Conservation (phyloP, 2,329 filamentous ascomycete genomes). For the Colletotrichum plurivorum region DNA sequence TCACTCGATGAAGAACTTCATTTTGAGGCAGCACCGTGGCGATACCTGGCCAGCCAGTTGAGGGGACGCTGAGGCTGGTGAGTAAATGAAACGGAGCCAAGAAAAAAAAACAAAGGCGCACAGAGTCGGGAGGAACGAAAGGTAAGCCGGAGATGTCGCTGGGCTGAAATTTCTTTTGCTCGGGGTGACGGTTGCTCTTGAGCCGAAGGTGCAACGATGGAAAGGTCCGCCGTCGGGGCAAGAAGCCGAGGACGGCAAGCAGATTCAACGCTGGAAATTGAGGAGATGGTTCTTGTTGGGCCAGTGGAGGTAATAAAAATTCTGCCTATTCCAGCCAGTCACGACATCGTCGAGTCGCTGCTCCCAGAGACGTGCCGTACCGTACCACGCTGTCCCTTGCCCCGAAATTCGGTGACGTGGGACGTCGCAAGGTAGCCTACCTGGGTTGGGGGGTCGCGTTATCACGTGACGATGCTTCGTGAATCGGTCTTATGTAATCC, state of each 20-base stretch:
- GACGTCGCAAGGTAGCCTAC: slow-evolving; percentile 6
- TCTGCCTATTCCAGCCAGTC: slow-evolving; percentile 2
- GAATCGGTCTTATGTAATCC: too few relatives aligned
- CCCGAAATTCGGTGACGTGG: slow-evolving; percentile 26
- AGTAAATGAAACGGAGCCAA: background rate
- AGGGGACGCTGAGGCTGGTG: background rate
- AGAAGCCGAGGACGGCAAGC: background rate
- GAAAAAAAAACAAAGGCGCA: background rate
- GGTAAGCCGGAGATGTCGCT: background rate
- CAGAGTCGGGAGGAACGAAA: background rate
- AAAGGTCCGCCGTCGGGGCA: background rate
- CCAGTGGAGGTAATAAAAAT: background rate
- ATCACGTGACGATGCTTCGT: slow-evolving; percentile 24
- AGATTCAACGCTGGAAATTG: background rate
- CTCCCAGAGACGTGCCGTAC: slow-evolving; percentile 1
- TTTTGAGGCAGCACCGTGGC: slow-evolving; percentile 13
- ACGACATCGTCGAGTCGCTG: background rate
- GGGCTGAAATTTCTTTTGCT: background rate
- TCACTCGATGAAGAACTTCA: slow-evolving; percentile 43
- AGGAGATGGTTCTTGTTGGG: background rate
- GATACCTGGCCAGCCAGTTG: background rate
- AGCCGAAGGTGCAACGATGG: background rate
- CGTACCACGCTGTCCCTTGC: slow-evolving; percentile 15
- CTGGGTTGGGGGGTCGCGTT: slow-evolving; percentile 30
- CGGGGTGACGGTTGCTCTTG: background rate